These are phyloP conservation scores for Yamadazyma siamensis DNA, from an alignment of 1,139 yeast genomes.

Conservation along the genomic window DNA sequence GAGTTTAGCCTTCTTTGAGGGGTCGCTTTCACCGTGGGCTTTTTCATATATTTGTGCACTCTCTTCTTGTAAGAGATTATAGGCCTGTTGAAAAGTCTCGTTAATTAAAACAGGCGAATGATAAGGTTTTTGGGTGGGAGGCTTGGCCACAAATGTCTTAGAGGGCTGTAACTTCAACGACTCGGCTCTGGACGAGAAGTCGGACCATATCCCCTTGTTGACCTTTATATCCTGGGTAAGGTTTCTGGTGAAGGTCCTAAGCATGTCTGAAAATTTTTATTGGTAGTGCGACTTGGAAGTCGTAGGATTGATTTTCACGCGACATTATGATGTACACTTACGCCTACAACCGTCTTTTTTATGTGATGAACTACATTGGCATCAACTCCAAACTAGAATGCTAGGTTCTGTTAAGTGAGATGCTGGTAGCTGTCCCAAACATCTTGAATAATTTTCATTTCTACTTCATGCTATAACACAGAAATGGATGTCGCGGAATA, in stretches of 20 bases:
- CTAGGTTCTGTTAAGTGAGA: no score
- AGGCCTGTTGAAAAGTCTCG: slow-evolving; percentile 69
- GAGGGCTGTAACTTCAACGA: slow-evolving; percentile 20
- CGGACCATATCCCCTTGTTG: slow-evolving; percentile 44
- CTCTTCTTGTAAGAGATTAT: slow-evolving; percentile 54
- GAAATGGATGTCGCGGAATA: no score
- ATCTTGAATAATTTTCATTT: no score
- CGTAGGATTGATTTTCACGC: no score
- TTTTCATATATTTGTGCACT: slow-evolving; percentile 19
- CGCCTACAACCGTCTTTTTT: no score
- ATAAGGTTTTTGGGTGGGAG: slow-evolving; percentile 32
- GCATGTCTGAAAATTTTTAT: no score
- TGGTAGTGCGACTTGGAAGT: no score
- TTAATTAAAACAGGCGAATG: slow-evolving; percentile 66
- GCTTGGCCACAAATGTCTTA: slow-evolving; percentile 1
- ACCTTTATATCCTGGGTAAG: slow-evolving; percentile 9
- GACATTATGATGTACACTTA: no score
- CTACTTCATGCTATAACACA: no score
- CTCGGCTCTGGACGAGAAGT: slow-evolving; percentile 40
- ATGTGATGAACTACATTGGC: no score
- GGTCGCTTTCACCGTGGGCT: slow-evolving; percentile 14
- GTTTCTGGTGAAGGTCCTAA: slow-evolving; percentile 11
- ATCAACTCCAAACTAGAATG: no score
- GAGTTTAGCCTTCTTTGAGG: slow-evolving; percentile 19
- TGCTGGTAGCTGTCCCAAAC: no score